Evolutionary conservation across 345 rosid genomes (phyloP).

Genomic region (Eutrema yunnanense): DNA sequence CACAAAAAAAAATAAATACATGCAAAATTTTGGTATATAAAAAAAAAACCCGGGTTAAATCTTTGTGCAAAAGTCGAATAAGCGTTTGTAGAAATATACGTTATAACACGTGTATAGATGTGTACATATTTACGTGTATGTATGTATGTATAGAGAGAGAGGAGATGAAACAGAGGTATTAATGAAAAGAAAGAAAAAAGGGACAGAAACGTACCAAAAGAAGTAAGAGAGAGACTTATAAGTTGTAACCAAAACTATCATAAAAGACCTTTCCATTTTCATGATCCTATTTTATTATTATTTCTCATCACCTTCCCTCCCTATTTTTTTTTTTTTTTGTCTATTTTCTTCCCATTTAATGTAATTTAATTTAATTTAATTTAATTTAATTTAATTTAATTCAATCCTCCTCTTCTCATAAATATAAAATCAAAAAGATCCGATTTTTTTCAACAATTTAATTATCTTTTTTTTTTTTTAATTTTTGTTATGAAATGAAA

Average conservation of each 20-base stretch:
- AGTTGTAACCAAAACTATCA: conserved; percentile 17
- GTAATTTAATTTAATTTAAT: not conserved
- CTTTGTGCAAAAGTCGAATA: no score
- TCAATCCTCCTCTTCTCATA: not conserved
- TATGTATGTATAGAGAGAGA: not conserved
- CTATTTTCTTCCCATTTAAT: not conserved
- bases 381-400: not conserved
- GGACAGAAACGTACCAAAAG: conserved; percentile 27
- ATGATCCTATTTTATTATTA: conserved; percentile 7
- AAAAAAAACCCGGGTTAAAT: no score
- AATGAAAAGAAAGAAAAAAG: conserved; percentile 9
- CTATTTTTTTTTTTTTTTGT: not conserved
- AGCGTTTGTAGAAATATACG: not conserved
- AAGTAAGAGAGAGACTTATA: conserved; percentile 25
- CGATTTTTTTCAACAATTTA: not conserved
- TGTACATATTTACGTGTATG: not conserved
- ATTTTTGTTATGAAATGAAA: not conserved
- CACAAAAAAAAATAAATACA: no score
- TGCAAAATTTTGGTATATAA: no score
- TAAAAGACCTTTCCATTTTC: conserved; percentile 33
- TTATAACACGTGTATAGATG: not conserved
- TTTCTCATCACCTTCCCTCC: not conserved
- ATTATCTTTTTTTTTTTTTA: not conserved
- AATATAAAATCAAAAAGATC: not conserved
- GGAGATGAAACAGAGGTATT: not conserved